Evolutionary conservation across 306 rosid species (phyloP), one percentile per base, ranked within the genome.

Genomic region (Dicorynia guianensis): DNA sequence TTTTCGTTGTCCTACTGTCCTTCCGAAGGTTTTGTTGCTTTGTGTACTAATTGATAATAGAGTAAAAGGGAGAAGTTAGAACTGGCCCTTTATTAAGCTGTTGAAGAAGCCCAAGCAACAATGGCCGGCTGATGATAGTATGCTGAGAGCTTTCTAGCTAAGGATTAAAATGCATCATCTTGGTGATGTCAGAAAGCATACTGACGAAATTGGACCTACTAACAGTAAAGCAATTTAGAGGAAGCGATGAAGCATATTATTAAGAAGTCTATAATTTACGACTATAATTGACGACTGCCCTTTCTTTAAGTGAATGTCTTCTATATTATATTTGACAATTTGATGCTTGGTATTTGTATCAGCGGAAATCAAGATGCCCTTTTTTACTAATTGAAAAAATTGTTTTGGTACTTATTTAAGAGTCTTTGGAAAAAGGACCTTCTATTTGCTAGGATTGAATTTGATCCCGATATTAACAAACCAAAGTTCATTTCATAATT

Each of bases 101-200:
- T 40, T 34, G 33, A 56, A 52, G 36, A 35, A 46, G 34, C 47
- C 61, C 46, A 15, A 46, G 35, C 30, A 58, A 5, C 48, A 44
- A 60, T 61, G 39, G 11, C 43, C 8, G 17, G 19, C 63, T 57
- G 40, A 57, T 20, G 25, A 47, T 4, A 30, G 30, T 19, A 9
- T 18, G 69, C 36, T 64, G 50, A 19, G n/a, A 55, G 54, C 33
- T 8, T 20, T 0, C 5, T 13, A 1, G 11, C 56, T 8, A 25
- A 36, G 43, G 33, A 42, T 43, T 62, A 48, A 25, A 25, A 63
- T 13, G 46, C 65, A n/a, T 64, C 72, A 64, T 64, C 57, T 63
- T 70, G 53, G n/a, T 70, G 64, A 54, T 13, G n/a, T 25, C 58
- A 58, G 38, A 58, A 18, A 55, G 52, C n/a, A n/a, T 20, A 55